Evolutionary conservation across 73 alveolate genomes (phyloP).

Genomic region (Chromera velia): DNA sequence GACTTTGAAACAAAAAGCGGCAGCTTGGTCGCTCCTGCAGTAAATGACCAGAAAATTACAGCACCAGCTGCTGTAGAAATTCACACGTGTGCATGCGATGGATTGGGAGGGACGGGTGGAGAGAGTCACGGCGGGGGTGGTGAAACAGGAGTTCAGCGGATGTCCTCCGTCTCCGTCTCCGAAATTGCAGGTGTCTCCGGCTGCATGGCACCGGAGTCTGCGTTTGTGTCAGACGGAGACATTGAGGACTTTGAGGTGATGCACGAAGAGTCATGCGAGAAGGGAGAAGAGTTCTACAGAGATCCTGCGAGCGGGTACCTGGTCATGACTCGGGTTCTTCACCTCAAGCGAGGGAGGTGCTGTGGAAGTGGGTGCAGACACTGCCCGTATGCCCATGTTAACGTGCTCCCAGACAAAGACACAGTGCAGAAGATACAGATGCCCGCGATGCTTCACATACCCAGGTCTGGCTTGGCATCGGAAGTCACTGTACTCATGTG

Average conservation of each 20-base stretch:
- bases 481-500: slow-evolving; percentile 9
- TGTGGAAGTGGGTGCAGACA: slow-evolving; percentile 34
- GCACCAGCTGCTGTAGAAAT: too few relatives aligned
- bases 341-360: slow-evolving; percentile 20
- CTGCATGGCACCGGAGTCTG: too few relatives aligned
- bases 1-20: too few relatives aligned
- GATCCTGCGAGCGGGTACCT: slow-evolving; percentile 8
- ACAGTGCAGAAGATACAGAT: background rate
- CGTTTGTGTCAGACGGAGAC: background rate
- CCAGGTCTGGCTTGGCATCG: background rate
- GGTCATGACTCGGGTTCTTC: slow-evolving; percentile 18
- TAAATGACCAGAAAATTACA: too few relatives aligned
- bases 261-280: slow-evolving; percentile 12
- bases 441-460: background rate
- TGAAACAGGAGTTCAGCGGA: too few relatives aligned
- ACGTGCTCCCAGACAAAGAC: background rate
- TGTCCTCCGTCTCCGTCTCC: too few relatives aligned
- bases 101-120: too few relatives aligned
- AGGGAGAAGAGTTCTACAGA: slow-evolving; percentile 12
- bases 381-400: slow-evolving; percentile 13
- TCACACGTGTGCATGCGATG: too few relatives aligned
- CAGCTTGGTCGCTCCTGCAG: too few relatives aligned
- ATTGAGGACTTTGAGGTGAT: background rate
- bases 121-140: too few relatives aligned
- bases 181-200: too few relatives aligned